Base-by-base conservation (phyloP, 352 stramenopile genomes). In the Phytophthora quininea region DNA sequence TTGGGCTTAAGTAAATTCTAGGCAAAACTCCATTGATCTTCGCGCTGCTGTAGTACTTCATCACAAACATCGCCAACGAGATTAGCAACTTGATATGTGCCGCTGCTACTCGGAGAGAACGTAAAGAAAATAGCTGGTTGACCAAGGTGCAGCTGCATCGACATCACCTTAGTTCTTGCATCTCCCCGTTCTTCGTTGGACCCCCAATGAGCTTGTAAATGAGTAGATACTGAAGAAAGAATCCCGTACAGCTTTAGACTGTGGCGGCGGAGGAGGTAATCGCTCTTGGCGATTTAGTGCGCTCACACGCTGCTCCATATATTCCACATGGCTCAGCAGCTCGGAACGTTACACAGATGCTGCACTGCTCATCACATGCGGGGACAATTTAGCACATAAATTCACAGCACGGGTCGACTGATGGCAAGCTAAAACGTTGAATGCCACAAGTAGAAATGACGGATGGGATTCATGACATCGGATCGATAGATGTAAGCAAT, bases 81-180 rank as follows among this genome's bases (percentile, higher is more conserved):
- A 35, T 40, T 59, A 14, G 27, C 40, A 29, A 59, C 31, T 38
- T 9, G 27, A 33, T 59, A 59, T 24, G 53, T 59, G 2, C 4
- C 4, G 15, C 27, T 33, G 27, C 27, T 59, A 43, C 38, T 59
- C 30, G 53, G 53, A 4, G 53, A 59, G 29, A 59, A 30, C 3
- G 40, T 59, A 47, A 59, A 52, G 15, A 59, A 59, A 43, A 59
- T 52, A 6, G 53, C 49, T 51, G 53, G 53, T 42, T 51, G 53
- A 42, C 53, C 35, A 11, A 10, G 5, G 1, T 43, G 10, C 7
- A 59, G 29, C 14, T 59, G 40, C 40, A 59, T 43, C 4, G 53
- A 43, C 53, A 59, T 43, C 2, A 59, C 27, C 2, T 59, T 52
- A n/a, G 27, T 51, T 3, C 53, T 37, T 24, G 40, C 53, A n/a